Conservation (phyloP, 495 filamentous ascomycete species). For the Neurospora sublineolata region DNA sequence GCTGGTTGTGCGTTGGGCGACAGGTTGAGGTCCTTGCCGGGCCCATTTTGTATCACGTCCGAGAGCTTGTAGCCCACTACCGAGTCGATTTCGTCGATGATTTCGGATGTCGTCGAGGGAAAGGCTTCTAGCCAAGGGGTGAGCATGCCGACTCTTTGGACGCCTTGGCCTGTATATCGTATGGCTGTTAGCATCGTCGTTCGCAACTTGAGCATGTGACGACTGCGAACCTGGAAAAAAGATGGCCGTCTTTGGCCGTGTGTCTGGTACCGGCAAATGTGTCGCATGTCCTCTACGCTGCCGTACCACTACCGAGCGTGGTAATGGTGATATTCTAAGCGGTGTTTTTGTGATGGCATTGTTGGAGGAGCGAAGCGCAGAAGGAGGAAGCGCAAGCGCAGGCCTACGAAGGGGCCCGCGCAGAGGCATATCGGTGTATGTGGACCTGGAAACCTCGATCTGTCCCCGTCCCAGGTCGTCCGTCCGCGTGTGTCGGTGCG, state of each 20-base stretch:
- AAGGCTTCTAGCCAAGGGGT: conserved; percentile 74
- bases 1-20: conserved; percentile 89
- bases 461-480: not conserved
- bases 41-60: conserved; percentile 67
- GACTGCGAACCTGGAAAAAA: conserved; percentile 65
- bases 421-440: not conserved
- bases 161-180: conserved; percentile 63
- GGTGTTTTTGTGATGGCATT: not conserved
- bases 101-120: conserved; percentile 54
- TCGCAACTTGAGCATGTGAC: not conserved
- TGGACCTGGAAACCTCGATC: not conserved
- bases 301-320: not conserved
- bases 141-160: conserved; percentile 89
- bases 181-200: not conserved
- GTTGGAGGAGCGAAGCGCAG: not conserved
- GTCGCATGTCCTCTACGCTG: not conserved
- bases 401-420: not conserved
- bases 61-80: conserved; percentile 59
- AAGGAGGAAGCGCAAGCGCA: not conserved
- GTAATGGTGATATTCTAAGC: not conserved
- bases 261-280: conserved; percentile 2
- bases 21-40: conserved; percentile 59
- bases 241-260: conserved; percentile 57
- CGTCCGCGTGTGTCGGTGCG: not conserved
- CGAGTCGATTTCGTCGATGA: conserved; percentile 76